phyloP scores from a whole-genome alignment of 257 asterid genomes.

The Solanum clarkiae region DNA sequence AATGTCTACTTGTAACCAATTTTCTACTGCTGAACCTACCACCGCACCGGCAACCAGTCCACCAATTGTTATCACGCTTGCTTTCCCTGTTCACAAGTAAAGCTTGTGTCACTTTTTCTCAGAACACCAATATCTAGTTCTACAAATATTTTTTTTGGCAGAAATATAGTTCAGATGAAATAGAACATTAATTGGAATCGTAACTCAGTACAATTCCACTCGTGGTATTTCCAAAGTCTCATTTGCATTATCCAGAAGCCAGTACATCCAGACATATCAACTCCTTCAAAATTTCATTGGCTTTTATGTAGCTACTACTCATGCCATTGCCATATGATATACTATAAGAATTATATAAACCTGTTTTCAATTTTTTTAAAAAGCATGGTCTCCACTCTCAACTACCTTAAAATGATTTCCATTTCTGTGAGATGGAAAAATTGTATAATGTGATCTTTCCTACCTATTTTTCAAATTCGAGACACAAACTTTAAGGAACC shows the following conservation, averaged over 20 bases:
- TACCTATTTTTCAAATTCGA: background rate
- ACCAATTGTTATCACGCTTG: slow-evolving; percentile 76
- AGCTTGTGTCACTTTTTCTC: background rate
- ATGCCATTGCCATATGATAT: background rate
- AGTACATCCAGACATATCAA: background rate
- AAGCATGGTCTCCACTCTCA: background rate
- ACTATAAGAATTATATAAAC: background rate
- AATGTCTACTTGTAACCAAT: slow-evolving; percentile 89
- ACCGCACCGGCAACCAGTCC: slow-evolving; percentile 97
- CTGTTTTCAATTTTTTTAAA: background rate
- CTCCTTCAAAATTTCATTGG: background rate
- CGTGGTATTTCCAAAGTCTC: background rate
- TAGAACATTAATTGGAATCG: background rate
- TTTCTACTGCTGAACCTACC: slow-evolving; percentile 89
- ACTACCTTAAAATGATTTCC: background rate
- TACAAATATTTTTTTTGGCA: background rate
- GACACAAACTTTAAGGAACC: background rate
- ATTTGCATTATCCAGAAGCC: background rate
- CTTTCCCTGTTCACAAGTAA: slow-evolving; percentile 63
- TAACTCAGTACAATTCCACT: background rate
- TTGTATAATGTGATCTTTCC: background rate
- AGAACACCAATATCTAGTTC: background rate
- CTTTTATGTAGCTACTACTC: background rate
- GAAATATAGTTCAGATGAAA: background rate
- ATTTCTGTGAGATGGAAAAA: background rate